Evolutionary conservation across 768 basidiomycete genomes (phyloP).

Genomic region (Cantharellus cinnabarinus): DNA sequence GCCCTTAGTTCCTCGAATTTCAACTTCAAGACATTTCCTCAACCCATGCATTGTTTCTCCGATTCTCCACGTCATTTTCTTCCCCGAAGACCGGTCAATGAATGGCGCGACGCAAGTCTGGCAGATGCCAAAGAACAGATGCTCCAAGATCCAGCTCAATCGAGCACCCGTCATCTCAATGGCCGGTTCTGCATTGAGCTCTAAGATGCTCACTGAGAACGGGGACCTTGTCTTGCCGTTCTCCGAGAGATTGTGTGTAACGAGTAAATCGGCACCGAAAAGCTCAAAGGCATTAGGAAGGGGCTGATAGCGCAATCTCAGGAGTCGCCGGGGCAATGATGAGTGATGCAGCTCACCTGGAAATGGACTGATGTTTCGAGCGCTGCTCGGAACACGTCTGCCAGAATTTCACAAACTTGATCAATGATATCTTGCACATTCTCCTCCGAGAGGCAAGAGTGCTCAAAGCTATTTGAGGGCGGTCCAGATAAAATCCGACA

Average conservation of each 20-base stretch:
- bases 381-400: slow-evolving; percentile 73
- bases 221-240: slow-evolving; percentile 3
- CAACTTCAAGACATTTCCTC: slow-evolving; percentile 44
- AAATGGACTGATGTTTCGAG: slow-evolving; percentile 66
- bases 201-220: slow-evolving; percentile 55
- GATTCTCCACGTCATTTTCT: slow-evolving; percentile 22
- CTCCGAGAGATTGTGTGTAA: slow-evolving; percentile 23
- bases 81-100: slow-evolving; percentile 14
- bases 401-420: slow-evolving; percentile 44
- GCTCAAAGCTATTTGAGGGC: slow-evolving; percentile 1
- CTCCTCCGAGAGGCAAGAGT: slow-evolving; percentile 14
- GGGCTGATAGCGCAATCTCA: slow-evolving; percentile 25
- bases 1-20: slow-evolving; percentile 20
- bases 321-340: background rate
- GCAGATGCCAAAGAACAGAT: slow-evolving; percentile 55
- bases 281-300: slow-evolving; percentile 87
- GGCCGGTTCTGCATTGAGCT: slow-evolving; percentile 90
- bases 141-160: slow-evolving; percentile 59
- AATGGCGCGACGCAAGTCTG: slow-evolving; percentile 54
- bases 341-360: slow-evolving; percentile 30
- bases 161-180: slow-evolving; percentile 81
- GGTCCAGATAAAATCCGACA: slow-evolving; percentile 28
- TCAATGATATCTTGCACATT: slow-evolving; percentile 34
- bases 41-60: slow-evolving; percentile 35
- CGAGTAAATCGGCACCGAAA: slow-evolving; percentile 83